Evolutionary conservation across 805 yeast species (phyloP), one percentile per base, ranked within the genome.

Genomic region (Candida morakotiae): DNA sequence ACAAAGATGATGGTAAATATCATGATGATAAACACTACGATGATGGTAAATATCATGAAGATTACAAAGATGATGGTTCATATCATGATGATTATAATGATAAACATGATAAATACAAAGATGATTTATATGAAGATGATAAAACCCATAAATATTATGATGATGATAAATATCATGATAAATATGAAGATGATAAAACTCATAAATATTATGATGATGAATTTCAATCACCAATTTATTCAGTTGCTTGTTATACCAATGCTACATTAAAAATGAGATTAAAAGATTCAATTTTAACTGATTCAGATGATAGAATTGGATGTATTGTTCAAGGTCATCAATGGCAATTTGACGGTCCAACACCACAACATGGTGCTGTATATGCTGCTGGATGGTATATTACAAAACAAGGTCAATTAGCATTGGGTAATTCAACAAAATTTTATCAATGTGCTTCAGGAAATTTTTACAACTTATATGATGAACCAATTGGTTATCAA

Each of bases 371-470:
- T 40, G 69, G 68, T 13, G 46, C 68, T 10, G 39, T 62, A 11
- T 64, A 58, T 34, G 66, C 67, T 20, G 58, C 62, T 19, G 67
- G 67, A 2, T 66, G 71, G 71, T 56, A 60, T 26, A 53, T 65
- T 18, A 58, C 65, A 3, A 31, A 37, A 1, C 34, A 51, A 6
- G 70, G 70, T 8, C 52, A 54, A 42, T 54, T 66, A 41, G 55
- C 60, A 2, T 48, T 63, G 33, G 69, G 69, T 13, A 37, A 51
- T 31, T 44, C 52, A 4, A 51, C 60, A 5, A 44, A 46, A 28
- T 66, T 66, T 39, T 65, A 49, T 45, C 71, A 64, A 43, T 66
- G 71, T 50, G 54, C 61, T 13, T 57, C 67, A 3, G 71, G 71
- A 0, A 62, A 58, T 21, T 63, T 55, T 47, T 64, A 60, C 48